Conservation (phyloP, 2,329 filamentous ascomycete genomes). For the Emergomyces pasteurianus region DNA sequence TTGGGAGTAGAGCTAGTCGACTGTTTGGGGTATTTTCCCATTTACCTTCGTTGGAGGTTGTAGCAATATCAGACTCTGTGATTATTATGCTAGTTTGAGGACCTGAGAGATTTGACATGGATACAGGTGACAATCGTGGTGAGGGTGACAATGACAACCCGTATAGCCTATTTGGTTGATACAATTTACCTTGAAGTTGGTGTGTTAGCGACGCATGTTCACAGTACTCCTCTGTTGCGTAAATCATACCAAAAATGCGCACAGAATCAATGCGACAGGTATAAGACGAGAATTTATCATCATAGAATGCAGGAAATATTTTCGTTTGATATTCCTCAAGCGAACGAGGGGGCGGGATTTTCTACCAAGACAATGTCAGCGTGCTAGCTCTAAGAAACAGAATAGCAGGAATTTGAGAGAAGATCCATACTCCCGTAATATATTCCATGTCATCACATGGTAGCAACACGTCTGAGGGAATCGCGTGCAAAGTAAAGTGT, state of each 20-base stretch:
- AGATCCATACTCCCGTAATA: background rate
- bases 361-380: background rate
- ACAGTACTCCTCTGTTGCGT: background rate
- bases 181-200: background rate
- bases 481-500: background rate
- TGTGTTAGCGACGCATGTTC: background rate
- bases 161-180: background rate
- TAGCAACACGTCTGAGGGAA: slow-evolving; percentile 1
- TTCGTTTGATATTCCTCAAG: slow-evolving; percentile 1
- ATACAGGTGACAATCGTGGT: background rate
- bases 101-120: background rate
- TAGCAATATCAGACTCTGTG: background rate
- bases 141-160: background rate
- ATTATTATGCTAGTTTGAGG: background rate
- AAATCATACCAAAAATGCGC: background rate
- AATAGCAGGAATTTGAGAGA: background rate
- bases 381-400: background rate
- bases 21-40: background rate
- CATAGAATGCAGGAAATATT: background rate
- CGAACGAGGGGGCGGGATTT: slow-evolving; percentile 1
- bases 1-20: background rate
- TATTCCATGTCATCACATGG: slow-evolving; percentile 4
- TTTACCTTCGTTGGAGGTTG: background rate
- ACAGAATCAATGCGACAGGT: slow-evolving; percentile 1
- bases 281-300: slow-evolving; percentile 2